Base-by-base conservation (phyloP, 257 asterid species). In the Solanum peruvianum region DNA sequence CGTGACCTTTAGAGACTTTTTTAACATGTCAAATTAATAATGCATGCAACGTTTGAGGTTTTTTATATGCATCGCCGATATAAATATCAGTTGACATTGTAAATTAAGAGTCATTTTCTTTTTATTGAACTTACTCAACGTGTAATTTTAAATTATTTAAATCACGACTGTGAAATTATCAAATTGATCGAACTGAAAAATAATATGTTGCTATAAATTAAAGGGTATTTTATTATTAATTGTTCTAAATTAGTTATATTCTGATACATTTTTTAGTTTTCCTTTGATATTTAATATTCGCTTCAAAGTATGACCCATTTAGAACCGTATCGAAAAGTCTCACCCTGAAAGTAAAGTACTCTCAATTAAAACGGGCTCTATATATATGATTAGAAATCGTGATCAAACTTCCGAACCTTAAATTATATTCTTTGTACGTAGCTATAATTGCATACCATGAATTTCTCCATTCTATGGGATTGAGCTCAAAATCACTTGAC, bases 1-100 rank as follows among this genome's bases (percentile, higher is more conserved):
- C 33, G 56, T 75, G 56, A 75, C 27, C 58, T 89, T 86, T 81
- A 69, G 80, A 56, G 47, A 87, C 91, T 89, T 37, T 37, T 37
- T 90, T 91, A 88, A 67, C 86, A 87, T 85, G 90, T 89, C 93
- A 88, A 89, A 86, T 72, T 90, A 86, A 20, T 88, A 82, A 87
- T 88, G 66, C 84, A 80, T 47, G 18, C 27, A 27, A 80, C 37
- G 14, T 78, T 45, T 8, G 2, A 11, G n/a, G 62, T 52, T 58
- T 8, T 41, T 41, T 62, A 9, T 60, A 73, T 20, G 10, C 49
- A 72, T 18, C 31, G 10, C 37, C 49, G 20, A 3, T 60, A 58
- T 7, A 56, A 56, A 18, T 56, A 56, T 18, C 4, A 7, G 2
- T 18, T 56, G 64, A 56, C 11, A 18, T 7, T 2, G 3, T 4